Evolutionary conservation across 768 basidiomycete genomes (phyloP), one percentile per base, ranked within the genome.

Genomic region (Clitopilus hobsonii): DNA sequence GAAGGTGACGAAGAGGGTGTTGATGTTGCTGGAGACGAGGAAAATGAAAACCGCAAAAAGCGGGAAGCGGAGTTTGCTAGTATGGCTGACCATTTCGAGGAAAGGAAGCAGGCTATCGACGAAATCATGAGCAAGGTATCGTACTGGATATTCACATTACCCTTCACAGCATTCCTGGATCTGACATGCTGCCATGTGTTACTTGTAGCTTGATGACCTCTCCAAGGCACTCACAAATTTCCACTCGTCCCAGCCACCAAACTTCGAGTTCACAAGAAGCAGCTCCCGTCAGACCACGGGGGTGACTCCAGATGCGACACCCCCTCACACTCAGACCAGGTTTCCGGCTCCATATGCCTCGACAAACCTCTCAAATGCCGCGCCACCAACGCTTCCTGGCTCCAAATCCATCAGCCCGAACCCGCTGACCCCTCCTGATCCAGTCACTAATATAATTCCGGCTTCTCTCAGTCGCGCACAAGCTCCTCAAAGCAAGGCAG

Each of bases 111-210:
- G 56, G 81, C 82, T 27, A 87, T 91, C 18, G 78, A 82, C 52
- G 78, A 74, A 26, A 86, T 92, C 27, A 91, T 91, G 89, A 66
- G 65, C 66, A 89, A 89, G 78, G 89, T 87, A 57, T 30, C 70
- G 52, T 41, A 8, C 20, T 47, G 49, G 38, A 38, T 38, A n/a
- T 55, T 36, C 22, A 36, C 38, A 22, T 32, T 55, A 20, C 26
- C 20, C 20, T 45, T 18, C 18, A 22, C 23, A 20, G 6, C 45
- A 8, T 20, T 24, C 47, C 49, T 51, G 49, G 38, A 51, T 36
- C 26, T 26, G 27, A 45, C 50, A 51, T 36, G n/a, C 52, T 54
- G 38, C 53, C 27, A 30, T 54, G 54, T 54, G 26, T n/a, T 54
- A 52, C 25, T n/a, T 24, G 36, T 59, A 87, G 86, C 71, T 88